Evolutionary conservation across 2,329 filamentous ascomycete genomes (phyloP).

Genomic region (Neurospora sp.): DNA sequence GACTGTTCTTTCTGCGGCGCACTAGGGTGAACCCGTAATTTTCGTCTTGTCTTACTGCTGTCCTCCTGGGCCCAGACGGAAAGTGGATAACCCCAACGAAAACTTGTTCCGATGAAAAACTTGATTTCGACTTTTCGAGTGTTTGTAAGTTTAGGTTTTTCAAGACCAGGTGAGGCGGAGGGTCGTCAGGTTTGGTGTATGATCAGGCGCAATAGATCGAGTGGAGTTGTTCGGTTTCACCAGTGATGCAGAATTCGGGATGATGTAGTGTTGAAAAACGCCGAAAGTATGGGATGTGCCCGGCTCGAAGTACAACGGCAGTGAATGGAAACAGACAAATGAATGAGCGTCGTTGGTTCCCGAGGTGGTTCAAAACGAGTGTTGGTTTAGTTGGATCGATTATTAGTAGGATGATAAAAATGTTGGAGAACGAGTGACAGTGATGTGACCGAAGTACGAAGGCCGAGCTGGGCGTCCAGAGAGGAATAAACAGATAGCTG

Average conservation of each 20-base stretch:
- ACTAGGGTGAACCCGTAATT: background rate
- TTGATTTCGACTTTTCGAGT: background rate
- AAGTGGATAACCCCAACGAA: background rate
- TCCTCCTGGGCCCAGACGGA: background rate
- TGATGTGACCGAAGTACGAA: background rate
- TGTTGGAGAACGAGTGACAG: background rate
- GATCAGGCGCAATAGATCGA: background rate
- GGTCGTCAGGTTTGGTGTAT: background rate
- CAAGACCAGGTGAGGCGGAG: background rate
- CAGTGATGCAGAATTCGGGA: background rate
- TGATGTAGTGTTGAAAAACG: background rate
- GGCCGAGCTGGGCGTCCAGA: background rate
- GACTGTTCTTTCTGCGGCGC: background rate
- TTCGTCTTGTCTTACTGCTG: background rate
- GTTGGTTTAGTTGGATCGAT: background rate
- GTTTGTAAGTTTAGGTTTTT: background rate
- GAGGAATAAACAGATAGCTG: background rate
- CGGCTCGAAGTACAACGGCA: background rate
- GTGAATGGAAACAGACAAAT: background rate
- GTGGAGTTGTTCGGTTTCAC: background rate
- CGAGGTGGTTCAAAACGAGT: background rate
- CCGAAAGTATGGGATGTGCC: background rate
- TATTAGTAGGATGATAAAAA: background rate
- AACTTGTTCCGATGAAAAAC: background rate
- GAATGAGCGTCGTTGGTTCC: background rate